Conservation (phyloP, 139 green algal genomes). For the Haematococcus lacustris region DNA sequence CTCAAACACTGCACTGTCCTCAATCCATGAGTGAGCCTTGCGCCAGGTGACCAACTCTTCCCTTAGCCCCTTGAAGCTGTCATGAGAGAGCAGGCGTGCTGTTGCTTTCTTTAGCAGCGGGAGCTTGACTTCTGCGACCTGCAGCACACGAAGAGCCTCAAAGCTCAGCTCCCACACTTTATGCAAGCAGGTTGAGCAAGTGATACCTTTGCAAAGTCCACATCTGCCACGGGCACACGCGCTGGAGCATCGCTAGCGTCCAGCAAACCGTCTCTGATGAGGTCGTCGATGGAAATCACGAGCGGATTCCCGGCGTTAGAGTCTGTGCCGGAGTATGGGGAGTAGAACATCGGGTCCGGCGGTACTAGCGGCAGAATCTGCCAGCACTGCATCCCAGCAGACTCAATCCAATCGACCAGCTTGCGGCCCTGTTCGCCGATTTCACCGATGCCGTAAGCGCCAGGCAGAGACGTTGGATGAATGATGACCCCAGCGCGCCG, state of each 20-base stretch:
- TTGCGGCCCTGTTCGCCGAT: conserved; percentile 67
- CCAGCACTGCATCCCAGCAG: conserved; percentile 40
- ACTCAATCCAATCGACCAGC: conserved; percentile 87
- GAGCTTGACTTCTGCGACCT: conserved; percentile 45
- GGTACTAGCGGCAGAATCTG: conserved; percentile 93
- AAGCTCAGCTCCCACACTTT: background rate
- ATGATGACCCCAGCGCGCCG: conserved; percentile 79
- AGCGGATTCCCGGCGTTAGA: conserved; percentile 89
- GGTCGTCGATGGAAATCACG: conserved; percentile 78
- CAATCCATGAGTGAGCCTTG: conserved; percentile 72
- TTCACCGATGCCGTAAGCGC: conserved; percentile 81
- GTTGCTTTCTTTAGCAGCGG: conserved; percentile 72
- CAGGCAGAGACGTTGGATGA: conserved; percentile 88
- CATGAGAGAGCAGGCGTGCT: conserved; percentile 39
- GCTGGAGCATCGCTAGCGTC: conserved; percentile 41
- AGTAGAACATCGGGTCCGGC: conserved; percentile 86
- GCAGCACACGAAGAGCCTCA: background rate
- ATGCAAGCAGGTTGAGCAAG: background rate
- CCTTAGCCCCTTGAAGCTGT: conserved; percentile 16
- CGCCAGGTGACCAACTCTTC: conserved; percentile 21
- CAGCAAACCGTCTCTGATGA: conserved; percentile 83
- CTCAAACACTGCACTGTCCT: conserved; percentile 87
- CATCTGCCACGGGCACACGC: conserved; percentile 24
- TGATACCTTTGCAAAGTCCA: conserved; percentile 32
- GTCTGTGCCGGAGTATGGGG: conserved; percentile 88